These are phyloP conservation scores for Petunia secreta DNA, from an alignment of 257 asterid genomes.

Conservation along the genomic window DNA sequence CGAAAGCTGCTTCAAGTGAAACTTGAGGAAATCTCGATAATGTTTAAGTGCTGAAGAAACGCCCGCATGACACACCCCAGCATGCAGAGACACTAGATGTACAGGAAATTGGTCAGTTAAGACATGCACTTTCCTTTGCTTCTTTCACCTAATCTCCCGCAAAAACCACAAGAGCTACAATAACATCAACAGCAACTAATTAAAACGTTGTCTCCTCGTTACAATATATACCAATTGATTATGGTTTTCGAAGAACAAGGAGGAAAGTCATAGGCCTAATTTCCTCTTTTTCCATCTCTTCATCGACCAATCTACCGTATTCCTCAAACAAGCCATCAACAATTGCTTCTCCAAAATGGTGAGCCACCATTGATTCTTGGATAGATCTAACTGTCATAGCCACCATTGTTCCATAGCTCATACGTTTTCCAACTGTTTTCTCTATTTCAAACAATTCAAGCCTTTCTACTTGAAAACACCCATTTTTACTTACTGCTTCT, in stretches of 20 bases:
- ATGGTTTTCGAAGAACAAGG: slow-evolving; percentile 55
- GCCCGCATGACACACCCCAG: no score
- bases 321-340: slow-evolving; percentile 57
- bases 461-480: slow-evolving; percentile 56
- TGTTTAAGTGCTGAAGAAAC: no score
- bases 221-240: neutral
- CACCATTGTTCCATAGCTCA: slow-evolving; percentile 67
- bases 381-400: slow-evolving; percentile 83
- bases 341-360: slow-evolving; percentile 67
- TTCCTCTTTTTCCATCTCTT: slow-evolving; percentile 55
- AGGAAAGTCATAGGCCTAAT: slow-evolving; percentile 51
- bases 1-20: no score
- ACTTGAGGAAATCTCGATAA: no score
- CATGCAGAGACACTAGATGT: neutral
- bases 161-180: neutral
- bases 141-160: no score
- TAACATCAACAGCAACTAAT: neutral
- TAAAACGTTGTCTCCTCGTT: neutral
- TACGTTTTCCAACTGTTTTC: slow-evolving; percentile 35
- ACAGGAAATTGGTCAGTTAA: neutral
- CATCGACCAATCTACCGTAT: slow-evolving; percentile 70
- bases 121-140: no score
- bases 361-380: slow-evolving; percentile 76
- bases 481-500: slow-evolving; percentile 58
- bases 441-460: slow-evolving; percentile 61